Evolutionary conservation across 1,139 yeast genomes (phyloP).

Genomic region (Sugiyamaella xylanicola): DNA sequence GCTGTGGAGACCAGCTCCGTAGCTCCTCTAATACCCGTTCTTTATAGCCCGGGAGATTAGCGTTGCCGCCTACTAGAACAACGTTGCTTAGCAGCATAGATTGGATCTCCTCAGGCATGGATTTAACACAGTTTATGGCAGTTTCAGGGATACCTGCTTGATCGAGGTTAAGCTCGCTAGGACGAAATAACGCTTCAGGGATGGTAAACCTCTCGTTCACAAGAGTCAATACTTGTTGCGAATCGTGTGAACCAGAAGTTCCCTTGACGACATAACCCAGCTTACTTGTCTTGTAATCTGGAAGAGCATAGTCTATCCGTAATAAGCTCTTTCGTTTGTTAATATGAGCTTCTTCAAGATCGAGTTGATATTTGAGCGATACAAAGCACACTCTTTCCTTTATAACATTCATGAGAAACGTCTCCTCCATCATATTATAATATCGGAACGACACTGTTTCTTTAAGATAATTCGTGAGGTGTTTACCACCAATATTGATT

Average conservation of each 20-base stretch:
- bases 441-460: conserved; percentile 89
- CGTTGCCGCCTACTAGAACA: conserved; percentile 79
- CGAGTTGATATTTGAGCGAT: conserved; percentile 62
- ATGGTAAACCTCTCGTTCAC: conserved; percentile 83
- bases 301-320: conserved; percentile 71
- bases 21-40: conserved; percentile 52
- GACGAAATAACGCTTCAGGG: conserved; percentile 86
- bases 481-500: conserved; percentile 79
- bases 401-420: conserved; percentile 77
- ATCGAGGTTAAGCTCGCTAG: conserved; percentile 77
- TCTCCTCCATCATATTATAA: conserved; percentile 92
- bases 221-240: conserved; percentile 61
- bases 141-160: conserved; percentile 75
- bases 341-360: conserved; percentile 47
- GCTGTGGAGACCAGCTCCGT: conserved; percentile 41
- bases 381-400: conserved; percentile 81
- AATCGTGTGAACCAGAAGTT: conserved; percentile 31
- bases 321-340: conserved; percentile 37
- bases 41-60: conserved; percentile 68
- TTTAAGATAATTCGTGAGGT: conserved; percentile 76
- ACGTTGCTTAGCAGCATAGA: conserved; percentile 83
- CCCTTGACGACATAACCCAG: conserved; percentile 54
- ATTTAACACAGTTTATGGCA: conserved; percentile 66
- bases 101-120: conserved; percentile 72
- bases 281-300: conserved; percentile 77